Evolutionary conservation across 2,329 filamentous ascomycete species (phyloP), one percentile per base, ranked within the genome.

Genomic region (Botrytis deweyae): DNA sequence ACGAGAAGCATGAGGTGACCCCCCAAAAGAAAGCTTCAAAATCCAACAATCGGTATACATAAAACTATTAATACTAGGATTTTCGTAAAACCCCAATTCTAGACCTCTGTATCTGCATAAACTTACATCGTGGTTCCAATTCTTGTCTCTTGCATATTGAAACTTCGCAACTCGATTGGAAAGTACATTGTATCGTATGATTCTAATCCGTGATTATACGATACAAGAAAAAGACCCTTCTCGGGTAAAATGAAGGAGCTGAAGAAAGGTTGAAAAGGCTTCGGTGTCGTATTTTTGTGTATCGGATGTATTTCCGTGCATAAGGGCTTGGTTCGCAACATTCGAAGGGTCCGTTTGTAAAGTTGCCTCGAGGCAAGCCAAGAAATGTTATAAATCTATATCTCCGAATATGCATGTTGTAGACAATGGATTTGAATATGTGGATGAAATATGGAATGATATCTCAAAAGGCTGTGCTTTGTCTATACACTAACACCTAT

Each of bases 171-270:
- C 25, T 40, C 36, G 16, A 55, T 55, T 40, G 8, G 38, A 40
- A 55, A n/a, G 14, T 58, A 52, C 52, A 40, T 18, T 29, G 20
- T 67, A 52, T 49, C 44, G 64, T 52, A 67, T 67, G 42, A 67
- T 68, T 55, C 36, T 12, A 42, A 14, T 38, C 25, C 22, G 44
- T 25, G 29, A 40, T 67, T 55, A 29, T 67, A 55, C 46, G 22
- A 67, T 55, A 14, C 25, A 55, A 40, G 49, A 55, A 36, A 20
- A n/a, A 67, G 46, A 55, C 10, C 14, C 8, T 67, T 29, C 46
- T 40, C 46, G 46, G 65, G 36, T 68, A 68, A 42, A 42, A 68
- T 68, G 49, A 68, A 68, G 65, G 65, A 29, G 65, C 46, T 68
- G 46, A 68, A 55, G 29, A 4, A n/a, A 55, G 46, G 10, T 4